Evolutionary conservation across 1,284 basidiomycete species (phyloP), one percentile per base, ranked within the genome.

Genomic region (Irpex rosettiformis): DNA sequence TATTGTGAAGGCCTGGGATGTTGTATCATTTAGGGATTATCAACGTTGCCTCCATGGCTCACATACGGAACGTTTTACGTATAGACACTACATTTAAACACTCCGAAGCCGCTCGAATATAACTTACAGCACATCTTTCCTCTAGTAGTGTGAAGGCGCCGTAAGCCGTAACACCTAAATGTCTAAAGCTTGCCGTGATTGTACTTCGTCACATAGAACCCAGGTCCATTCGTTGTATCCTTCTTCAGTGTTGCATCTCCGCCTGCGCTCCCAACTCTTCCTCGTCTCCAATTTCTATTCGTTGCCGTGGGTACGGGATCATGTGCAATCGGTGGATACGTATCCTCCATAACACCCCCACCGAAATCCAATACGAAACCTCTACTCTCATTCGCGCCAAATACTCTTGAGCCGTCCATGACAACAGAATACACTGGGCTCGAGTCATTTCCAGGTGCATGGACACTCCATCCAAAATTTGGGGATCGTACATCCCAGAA

Each of bases 301-400:
- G 49, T 54, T 49, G 40, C 61, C 48, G 47, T 59, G 59, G 58
- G 48, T 74, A 30, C 69, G 54, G 18, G 18, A 40, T 65, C 62
- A 24, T 67, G 61, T 45, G 73, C 66, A 28, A 88, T 65, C 10
- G 67, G 62, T 42, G 88, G 88, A 64, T 88, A 88, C 5, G 85
- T 85, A 40, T 78, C 75, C 28, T 72, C 68, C 2, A 70, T 76
- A n/a, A 84, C 77, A 10, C 80, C 82, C 18, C 82, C 81, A 3
- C 88, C 87, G 70, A 92, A 92, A 69, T 92, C 90, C 57, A 85
- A 81, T 10, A 90, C 83, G 66, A 91, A 91, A 8, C 86, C 80
- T 37, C 89, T 74, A 62, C 82, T 85, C 67, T 91, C 83, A 3
- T 87, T 91, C 5, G 77, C 87, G 6, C 89, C 90, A 63, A 86